Evolutionary conservation across 345 rosid species (phyloP).

Genomic region (Eutrema heterophyllum): DNA sequence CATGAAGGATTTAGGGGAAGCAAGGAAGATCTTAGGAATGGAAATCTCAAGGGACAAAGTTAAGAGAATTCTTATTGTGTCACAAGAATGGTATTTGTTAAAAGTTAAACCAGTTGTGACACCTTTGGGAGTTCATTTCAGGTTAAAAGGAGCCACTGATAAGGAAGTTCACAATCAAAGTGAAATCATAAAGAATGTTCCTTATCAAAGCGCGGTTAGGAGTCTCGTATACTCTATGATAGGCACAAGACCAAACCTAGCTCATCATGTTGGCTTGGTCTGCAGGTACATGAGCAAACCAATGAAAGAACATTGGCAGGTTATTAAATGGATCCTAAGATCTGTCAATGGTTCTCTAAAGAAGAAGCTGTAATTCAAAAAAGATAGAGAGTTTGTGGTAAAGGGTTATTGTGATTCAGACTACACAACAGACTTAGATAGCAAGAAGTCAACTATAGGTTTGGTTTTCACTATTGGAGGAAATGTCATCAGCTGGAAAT

Average conservation of each 20-base stretch:
- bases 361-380: too few species aligned
- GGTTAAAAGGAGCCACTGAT: neutral
- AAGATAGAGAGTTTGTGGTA: neutral
- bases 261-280: too few species aligned
- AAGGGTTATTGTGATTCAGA: neutral
- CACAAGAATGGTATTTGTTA: neutral
- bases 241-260: too few species aligned
- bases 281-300: too few species aligned
- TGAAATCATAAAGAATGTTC: rapidly evolving
- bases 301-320: too few species aligned
- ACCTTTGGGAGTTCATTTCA: too few species aligned
- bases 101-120: too few species aligned
- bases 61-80: rapidly evolving
- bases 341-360: too few species aligned
- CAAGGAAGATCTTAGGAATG: neutral
- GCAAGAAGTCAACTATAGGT: neutral
- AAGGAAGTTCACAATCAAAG: neutral
- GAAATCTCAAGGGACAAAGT: neutral
- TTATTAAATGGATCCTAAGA: too few species aligned
- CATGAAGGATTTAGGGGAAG: neutral
- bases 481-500: neutral
- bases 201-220: too few species aligned
- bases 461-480: neutral
- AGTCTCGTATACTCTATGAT: neutral
- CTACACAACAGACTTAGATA: neutral